Conservation (phyloP, 2,329 filamentous ascomycete genomes). For the Fusarium circinatum region DNA sequence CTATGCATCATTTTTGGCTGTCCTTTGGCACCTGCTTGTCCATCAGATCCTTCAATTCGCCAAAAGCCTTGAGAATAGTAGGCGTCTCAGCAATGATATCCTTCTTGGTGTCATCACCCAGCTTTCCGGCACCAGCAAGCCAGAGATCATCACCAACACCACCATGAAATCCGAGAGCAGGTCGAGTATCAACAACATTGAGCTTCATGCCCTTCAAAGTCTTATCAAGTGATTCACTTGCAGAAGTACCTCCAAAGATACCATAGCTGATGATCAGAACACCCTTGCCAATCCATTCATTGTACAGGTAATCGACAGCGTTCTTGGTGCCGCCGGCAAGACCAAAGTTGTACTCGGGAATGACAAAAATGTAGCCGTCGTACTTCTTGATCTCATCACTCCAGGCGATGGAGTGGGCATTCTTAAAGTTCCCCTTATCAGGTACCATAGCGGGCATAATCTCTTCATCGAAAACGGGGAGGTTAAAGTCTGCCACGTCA, state of each 20-base stretch:
- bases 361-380: conserved; percentile 60
- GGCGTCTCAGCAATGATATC: conserved; percentile 11
- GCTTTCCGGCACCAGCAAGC: conserved; percentile 6
- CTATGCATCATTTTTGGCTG: not conserved
- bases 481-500: conserved; percentile 39
- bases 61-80: conserved; percentile 14
- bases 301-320: conserved; percentile 68
- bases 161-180: conserved; percentile 15
- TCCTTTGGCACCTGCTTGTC: not conserved
- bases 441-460: conserved; percentile 53
- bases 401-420: conserved; percentile 58
- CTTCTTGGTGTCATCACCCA: conserved; percentile 27
- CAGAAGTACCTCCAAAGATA: conserved; percentile 8
- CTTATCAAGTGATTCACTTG: not conserved
- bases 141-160: conserved; percentile 10
- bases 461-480: conserved; percentile 59
- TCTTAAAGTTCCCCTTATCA: conserved; percentile 45
- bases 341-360: conserved; percentile 67
- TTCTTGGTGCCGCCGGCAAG: conserved; percentile 67
- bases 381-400: conserved; percentile 54
- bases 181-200: conserved; percentile 9
- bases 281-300: conserved; percentile 57
- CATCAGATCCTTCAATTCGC: conserved; percentile 14
- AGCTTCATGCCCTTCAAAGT: conserved; percentile 22
- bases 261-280: conserved; percentile 30